These are phyloP conservation scores for Thuidium tamariscinum DNA, from an alignment of 225 moss, liverwort and hornwort species.

Conservation along the genomic window DNA sequence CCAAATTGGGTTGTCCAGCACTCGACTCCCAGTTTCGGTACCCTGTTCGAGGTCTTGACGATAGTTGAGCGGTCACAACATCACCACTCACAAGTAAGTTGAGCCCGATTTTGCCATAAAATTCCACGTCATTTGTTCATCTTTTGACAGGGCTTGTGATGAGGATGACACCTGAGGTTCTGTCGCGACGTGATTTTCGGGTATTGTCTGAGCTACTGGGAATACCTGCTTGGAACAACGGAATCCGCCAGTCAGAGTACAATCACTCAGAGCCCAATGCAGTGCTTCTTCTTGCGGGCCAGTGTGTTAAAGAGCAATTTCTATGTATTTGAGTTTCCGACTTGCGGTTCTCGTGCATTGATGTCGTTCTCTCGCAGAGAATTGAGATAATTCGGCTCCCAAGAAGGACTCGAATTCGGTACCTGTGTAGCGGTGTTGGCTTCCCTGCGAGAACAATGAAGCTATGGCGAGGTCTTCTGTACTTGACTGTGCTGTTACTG, in stretches of 20 bases:
- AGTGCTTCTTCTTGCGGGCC: neutral
- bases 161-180: neutral
- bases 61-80: neutral
- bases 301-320: neutral
- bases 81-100: neutral
- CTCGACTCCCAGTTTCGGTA: neutral
- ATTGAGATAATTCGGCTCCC: neutral
- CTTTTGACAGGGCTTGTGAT: neutral
- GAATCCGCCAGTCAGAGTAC: neutral
- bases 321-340: neutral
- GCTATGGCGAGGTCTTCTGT: conserved; percentile 4
- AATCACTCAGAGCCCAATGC: neutral
- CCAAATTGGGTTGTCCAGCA: neutral
- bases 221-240: neutral
- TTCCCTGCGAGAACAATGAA: conserved; percentile 7
- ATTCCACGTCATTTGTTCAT: neutral
- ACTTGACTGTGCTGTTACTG: neutral
- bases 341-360: neutral
- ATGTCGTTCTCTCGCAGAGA: neutral
- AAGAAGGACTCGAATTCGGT: neutral
- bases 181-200: neutral
- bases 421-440: neutral
- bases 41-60: neutral
- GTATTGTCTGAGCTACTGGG: neutral
- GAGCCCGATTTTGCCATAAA: neutral